These are phyloP conservation scores for Aspergillus panamensis DNA, from an alignment of 495 filamentous ascomycete genomes.

Conservation along the genomic window DNA sequence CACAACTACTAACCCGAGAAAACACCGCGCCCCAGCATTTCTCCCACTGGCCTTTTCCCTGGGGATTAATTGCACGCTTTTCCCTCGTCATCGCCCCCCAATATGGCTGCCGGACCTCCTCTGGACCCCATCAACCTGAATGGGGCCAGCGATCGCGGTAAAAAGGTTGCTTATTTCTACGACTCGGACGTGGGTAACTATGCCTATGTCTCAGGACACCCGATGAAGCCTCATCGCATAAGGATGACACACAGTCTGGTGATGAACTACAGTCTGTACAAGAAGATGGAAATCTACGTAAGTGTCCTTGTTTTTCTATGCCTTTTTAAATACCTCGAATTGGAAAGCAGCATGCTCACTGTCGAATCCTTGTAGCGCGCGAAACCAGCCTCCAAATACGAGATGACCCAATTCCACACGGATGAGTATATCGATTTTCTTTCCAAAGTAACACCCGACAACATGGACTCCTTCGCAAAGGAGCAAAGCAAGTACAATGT, in stretches of 20 bases:
- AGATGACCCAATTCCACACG: conserved; percentile 99
- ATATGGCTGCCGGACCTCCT: conserved; percentile 48
- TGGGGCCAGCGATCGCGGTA: conserved; percentile 51
- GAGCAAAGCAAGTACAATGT: conserved; percentile 98
- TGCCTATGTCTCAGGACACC: conserved; percentile 96
- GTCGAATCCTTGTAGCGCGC: conserved; percentile 63
- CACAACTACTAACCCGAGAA: conserved; percentile 15
- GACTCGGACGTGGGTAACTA: conserved; percentile 96
- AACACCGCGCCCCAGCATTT: conserved; percentile 18
- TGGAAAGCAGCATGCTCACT: conserved; percentile 20
- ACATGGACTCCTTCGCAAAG: conserved; percentile 90
- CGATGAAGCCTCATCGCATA: conserved; percentile 99
- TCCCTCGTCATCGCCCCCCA: conserved; percentile 13
- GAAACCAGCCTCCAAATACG: conserved; percentile 90
- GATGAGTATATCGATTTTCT: conserved; percentile 99
- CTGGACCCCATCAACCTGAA: conserved; percentile 50
- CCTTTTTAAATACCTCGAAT: neutral
- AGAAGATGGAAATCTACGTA: conserved; percentile 99
- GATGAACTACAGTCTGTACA: conserved; percentile 98
- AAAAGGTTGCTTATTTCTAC: conserved; percentile 94
- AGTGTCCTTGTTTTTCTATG: conserved; percentile 33
- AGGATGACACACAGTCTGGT: conserved; percentile 94
- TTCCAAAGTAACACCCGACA: conserved; percentile 93
- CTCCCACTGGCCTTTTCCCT: neutral
- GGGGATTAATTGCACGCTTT: conserved; percentile 3